Conservation (phyloP, 192 early-diverging fungal species). For the Funneliformis geosporum region DNA sequence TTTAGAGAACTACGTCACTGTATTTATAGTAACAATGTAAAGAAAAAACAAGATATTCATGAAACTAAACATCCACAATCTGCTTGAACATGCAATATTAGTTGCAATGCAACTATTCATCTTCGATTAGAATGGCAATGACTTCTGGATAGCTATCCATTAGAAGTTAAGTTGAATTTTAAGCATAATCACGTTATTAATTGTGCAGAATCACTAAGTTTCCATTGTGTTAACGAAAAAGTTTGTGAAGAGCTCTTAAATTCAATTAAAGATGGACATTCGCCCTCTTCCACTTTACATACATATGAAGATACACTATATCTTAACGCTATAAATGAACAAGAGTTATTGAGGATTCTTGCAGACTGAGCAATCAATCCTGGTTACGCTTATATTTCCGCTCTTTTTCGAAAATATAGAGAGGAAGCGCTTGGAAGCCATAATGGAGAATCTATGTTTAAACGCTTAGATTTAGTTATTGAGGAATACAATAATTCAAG, state of each 20-base stretch:
- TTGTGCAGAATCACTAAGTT: slow-evolving; percentile 12
- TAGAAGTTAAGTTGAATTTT: neutral
- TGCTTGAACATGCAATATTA: neutral
- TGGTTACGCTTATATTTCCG: no score
- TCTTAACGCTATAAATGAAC: no score
- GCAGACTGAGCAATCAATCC: no score
- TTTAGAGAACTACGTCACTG: neutral
- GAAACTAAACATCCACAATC: neutral
- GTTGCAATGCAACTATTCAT: neutral
- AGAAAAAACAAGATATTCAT: neutral
- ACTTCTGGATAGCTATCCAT: neutral
- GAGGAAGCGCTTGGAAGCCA: no score
- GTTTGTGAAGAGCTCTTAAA: neutral
- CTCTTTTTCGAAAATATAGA: no score
- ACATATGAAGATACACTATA: no score
- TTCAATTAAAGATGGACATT: neutral
- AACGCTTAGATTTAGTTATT: neutral
- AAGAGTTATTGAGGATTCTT: no score
- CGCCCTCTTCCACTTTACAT: no score
- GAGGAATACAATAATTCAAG: slow-evolving; percentile 18
- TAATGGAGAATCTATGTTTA: no score
- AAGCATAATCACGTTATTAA: neutral
- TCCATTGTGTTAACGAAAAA: neutral
- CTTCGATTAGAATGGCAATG: neutral
- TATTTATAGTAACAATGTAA: neutral